Conservation (phyloP, 2,329 filamentous ascomycete species). For the Sarocladium oryzae region DNA sequence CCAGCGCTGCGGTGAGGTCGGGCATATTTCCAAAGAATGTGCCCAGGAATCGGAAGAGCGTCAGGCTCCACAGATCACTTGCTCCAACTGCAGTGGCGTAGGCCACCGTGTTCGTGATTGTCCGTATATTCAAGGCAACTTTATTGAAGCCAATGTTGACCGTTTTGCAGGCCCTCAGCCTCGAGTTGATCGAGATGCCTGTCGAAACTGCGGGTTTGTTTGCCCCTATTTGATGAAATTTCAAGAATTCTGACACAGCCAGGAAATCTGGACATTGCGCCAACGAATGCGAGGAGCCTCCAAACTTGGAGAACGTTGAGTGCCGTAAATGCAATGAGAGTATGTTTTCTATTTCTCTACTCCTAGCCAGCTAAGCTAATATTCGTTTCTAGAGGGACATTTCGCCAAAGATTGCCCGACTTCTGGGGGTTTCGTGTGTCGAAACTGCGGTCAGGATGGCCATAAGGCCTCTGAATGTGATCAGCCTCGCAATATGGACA, state of each 20-base stretch:
- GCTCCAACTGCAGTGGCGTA: constrained; percentile 56
- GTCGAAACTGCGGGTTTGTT: constrained; percentile 55
- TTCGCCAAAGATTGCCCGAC: constrained; percentile 59
- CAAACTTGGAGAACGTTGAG: constrained; percentile 55
- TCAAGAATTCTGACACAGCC: constrained; percentile 13
- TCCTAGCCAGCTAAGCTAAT: background rate
- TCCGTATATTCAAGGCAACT: constrained; percentile 28
- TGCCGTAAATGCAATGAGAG: constrained; percentile 60
- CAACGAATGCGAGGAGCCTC: constrained; percentile 50
- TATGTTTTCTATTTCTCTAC: constrained; percentile 26
- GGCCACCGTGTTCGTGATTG: constrained; percentile 68
- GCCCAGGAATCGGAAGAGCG: constrained; percentile 48
- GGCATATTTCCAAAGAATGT: constrained; percentile 57
- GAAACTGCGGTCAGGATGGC: constrained; percentile 59
- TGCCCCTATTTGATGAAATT: background rate
- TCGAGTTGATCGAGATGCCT: constrained; percentile 57
- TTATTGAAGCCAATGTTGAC: constrained; percentile 11
- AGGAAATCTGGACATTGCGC: constrained; percentile 43
- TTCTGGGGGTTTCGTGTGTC: constrained; percentile 47
- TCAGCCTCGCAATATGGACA: constrained; percentile 34
- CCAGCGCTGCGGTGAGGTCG: constrained; percentile 56
- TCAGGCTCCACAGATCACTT: constrained; percentile 41
- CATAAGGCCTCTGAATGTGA: constrained; percentile 32
- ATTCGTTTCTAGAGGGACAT: constrained; percentile 45
- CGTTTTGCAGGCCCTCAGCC: constrained; percentile 44